These are phyloP conservation scores for Microdochium bolleyi DNA, from an alignment of 2,329 filamentous ascomycete species.

Conservation along the genomic window DNA sequence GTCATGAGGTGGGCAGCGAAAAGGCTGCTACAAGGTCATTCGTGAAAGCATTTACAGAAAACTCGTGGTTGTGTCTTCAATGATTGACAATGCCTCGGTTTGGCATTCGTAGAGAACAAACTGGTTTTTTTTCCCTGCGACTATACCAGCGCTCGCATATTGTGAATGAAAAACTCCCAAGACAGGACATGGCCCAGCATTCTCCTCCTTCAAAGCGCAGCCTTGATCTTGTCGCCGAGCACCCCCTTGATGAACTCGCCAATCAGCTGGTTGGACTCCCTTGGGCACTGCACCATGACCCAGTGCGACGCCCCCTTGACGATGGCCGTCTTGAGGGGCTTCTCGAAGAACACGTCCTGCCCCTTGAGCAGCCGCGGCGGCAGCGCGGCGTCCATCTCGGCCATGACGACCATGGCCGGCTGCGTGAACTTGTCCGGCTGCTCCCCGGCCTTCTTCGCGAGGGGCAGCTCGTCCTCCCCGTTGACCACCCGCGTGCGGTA, in stretches of 20 bases:
- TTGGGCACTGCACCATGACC: constrained; percentile 68
- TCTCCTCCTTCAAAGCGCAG: constrained; percentile 22
- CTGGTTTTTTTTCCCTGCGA: too few species aligned
- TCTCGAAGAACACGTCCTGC: constrained; percentile 62
- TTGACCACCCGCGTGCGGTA: constrained; percentile 72
- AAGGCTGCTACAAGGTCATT: too few species aligned
- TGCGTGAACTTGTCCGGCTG: constrained; percentile 36
- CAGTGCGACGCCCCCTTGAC: constrained; percentile 60
- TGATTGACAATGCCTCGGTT: too few species aligned
- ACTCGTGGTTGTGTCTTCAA: too few species aligned
- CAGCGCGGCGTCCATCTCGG: constrained; percentile 63
- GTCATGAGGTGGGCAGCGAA: too few species aligned
- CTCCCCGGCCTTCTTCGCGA: constrained; percentile 46
- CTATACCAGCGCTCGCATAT: too few species aligned
- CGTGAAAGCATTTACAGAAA: background rate
- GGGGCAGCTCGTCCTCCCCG: constrained; percentile 62
- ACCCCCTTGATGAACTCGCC: constrained; percentile 57
- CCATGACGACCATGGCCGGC: constrained; percentile 69
- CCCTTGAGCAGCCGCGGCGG: constrained; percentile 60
- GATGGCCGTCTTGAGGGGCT: constrained; percentile 59
- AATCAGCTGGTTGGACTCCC: constrained; percentile 62
- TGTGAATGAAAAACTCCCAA: too few species aligned
- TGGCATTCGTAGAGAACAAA: too few species aligned
- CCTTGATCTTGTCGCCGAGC: constrained; percentile 22
- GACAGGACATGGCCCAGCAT: too few species aligned